Evolutionary conservation across 768 basidiomycete species (phyloP).

Genomic region (Goffeauzyma gilvescens): DNA sequence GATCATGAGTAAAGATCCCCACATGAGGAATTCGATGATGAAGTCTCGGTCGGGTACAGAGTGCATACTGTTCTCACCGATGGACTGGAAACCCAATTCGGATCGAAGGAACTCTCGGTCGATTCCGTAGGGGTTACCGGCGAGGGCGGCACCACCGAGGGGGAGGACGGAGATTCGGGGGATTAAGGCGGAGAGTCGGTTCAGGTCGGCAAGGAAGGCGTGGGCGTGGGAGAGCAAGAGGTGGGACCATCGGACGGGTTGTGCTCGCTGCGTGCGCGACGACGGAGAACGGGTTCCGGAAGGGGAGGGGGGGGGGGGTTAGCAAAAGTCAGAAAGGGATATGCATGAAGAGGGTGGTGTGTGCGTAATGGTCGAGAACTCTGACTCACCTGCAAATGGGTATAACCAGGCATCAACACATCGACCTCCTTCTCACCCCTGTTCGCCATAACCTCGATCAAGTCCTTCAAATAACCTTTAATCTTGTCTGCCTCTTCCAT

Average conservation of each 20-base stretch:
- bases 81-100: slow-evolving; percentile 69
- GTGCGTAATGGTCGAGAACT: not conserved
- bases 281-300: not conserved
- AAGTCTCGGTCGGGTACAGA: slow-evolving; percentile 95
- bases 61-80: slow-evolving; percentile 93
- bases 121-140: slow-evolving; percentile 86
- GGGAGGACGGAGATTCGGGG: slow-evolving; percentile 86
- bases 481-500: slow-evolving; percentile 54
- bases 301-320: not conserved
- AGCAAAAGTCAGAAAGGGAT: not conserved
- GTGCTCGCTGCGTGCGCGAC: slow-evolving; percentile 78
- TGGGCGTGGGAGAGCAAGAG: slow-evolving; percentile 85
- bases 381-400: slow-evolving; percentile 67
- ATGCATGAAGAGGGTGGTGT: not conserved
- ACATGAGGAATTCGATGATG: slow-evolving; percentile 91
- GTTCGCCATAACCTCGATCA: slow-evolving; percentile 74
- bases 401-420: slow-evolving; percentile 82
- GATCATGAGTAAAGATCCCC: slow-evolving; percentile 76
- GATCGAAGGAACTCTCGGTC: slow-evolving; percentile 80
- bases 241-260: slow-evolving; percentile 98
- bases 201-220: slow-evolving; percentile 74
- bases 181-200: slow-evolving; percentile 60
- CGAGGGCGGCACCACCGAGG: slow-evolving; percentile 81
- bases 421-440: slow-evolving; percentile 87
- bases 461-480: slow-evolving; percentile 48